A percentile compares a stretch with the other conserved stretches of the same genome.
Conservation (phyloP, 352 stramenopile species). For the Globisporangium abappressorium region DNA sequence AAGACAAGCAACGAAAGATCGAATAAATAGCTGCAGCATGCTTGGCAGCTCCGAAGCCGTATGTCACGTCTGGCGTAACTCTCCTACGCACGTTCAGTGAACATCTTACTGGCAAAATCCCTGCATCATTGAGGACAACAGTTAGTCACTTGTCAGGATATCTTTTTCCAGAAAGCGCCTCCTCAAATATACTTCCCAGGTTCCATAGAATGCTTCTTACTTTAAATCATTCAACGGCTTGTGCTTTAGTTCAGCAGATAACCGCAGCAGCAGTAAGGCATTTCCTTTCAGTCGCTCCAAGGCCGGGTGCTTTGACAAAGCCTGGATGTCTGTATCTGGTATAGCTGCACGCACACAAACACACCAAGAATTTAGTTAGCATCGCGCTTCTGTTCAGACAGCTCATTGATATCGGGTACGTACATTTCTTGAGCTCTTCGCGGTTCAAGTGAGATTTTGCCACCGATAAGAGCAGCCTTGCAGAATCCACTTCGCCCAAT, state of each 20-base stretch:
- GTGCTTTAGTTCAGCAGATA: constrained; percentile 19
- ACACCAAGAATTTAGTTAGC: constrained; percentile 1
- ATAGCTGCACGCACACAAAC: constrained; percentile 16
- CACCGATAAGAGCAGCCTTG: constrained; percentile 47
- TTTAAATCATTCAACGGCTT: constrained; percentile 16
- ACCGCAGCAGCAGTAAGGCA: constrained; percentile 23
- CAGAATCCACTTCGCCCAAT: constrained; percentile 37
- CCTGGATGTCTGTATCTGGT: constrained; percentile 14
- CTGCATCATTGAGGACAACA: constrained; percentile 12
- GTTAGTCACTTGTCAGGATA: constrained; percentile 5
- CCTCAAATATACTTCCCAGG: not conserved
- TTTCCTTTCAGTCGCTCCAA: constrained; percentile 32
- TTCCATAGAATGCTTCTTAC: constrained; percentile 12
- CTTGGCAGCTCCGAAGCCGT: not conserved
- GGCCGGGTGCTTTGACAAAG: constrained; percentile 26
- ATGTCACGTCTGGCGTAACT: not conserved
- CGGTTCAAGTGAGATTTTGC: constrained; percentile 34
- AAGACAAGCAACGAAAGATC: not conserved
- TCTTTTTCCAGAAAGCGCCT: not conserved
- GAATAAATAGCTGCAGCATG: not conserved
- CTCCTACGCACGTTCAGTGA: constrained; percentile 5
- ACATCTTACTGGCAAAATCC: constrained; percentile 15
- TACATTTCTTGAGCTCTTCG: constrained; percentile 39
- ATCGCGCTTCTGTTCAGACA: not conserved
- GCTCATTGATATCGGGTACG: constrained; percentile 11